Evolutionary conservation across 495 filamentous ascomycete genomes (phyloP).

Genomic region (Hypoxylon intermedium): DNA sequence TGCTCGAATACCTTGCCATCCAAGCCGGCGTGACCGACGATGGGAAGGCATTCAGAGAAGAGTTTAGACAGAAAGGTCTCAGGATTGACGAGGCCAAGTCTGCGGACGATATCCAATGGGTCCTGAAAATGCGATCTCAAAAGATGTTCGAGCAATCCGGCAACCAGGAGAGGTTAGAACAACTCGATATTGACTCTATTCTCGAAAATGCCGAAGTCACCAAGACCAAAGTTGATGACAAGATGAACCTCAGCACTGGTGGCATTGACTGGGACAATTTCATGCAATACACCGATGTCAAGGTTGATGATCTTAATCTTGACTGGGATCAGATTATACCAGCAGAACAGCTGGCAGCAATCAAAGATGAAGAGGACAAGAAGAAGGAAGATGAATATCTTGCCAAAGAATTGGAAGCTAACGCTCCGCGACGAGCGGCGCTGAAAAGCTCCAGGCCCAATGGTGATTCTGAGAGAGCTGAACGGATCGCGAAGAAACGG

Average conservation of each 20-base stretch:
- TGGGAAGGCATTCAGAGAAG: conserved; percentile 73
- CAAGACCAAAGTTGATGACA: conserved; percentile 81
- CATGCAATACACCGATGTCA: conserved; percentile 91
- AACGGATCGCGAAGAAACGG: conserved; percentile 90
- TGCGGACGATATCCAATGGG: conserved; percentile 88
- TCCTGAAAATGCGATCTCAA: conserved; percentile 90
- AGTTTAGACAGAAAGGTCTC: conserved; percentile 60
- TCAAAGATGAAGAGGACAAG: conserved; percentile 87
- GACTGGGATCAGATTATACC: conserved; percentile 99
- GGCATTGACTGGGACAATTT: conserved; percentile 95
- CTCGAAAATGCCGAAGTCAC: conserved; percentile 95
- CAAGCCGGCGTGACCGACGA: conserved; percentile 96
- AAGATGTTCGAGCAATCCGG: conserved; percentile 97
- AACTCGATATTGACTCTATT: conserved; percentile 97
- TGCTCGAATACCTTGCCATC: conserved; percentile 98
- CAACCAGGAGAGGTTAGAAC: conserved; percentile 94
- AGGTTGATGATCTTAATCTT: conserved; percentile 78
- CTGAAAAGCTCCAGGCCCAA: conserved; percentile 63
- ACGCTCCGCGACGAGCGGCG: conserved; percentile 78
- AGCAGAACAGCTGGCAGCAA: conserved; percentile 82
- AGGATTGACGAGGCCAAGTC: conserved; percentile 77
- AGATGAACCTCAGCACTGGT: conserved; percentile 66
- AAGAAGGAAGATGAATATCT: conserved; percentile 84
- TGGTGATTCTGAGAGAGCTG: conserved; percentile 75
- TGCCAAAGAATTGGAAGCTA: conserved; percentile 81